Conservation (phyloP, 1,139 yeast genomes). For the Yamadazyma membranifaciens region DNA sequence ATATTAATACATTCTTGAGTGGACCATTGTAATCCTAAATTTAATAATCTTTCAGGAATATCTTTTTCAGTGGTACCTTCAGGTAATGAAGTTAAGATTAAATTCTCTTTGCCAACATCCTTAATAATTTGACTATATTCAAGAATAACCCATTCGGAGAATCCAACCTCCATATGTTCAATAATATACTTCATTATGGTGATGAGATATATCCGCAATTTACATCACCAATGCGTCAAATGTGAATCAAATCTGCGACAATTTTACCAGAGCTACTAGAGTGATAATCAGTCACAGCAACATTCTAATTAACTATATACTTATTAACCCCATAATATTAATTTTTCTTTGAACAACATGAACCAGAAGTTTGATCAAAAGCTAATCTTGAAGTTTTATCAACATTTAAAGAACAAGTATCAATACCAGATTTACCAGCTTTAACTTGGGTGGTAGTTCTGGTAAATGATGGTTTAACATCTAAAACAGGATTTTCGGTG, state of each 20-base stretch:
- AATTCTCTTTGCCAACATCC: constrained; percentile 77
- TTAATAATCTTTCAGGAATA: constrained; percentile 60
- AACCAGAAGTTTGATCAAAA: constrained; percentile 21
- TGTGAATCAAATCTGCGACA: too few relatives aligned
- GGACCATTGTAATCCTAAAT: constrained; percentile 80
- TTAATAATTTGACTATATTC: constrained; percentile 81
- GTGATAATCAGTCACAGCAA: background rate
- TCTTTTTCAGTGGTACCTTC: constrained; percentile 55
- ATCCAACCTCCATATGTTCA: constrained; percentile 97
- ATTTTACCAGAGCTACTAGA: background rate
- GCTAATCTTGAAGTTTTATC: constrained; percentile 45
- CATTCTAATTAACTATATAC: background rate
- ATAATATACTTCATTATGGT: constrained; percentile 76
- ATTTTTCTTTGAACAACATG: constrained; percentile 9
- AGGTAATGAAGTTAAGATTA: constrained; percentile 78
- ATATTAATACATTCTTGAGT: constrained; percentile 62
- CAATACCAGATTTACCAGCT: constrained; percentile 31
- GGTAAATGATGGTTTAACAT: constrained; percentile 68
- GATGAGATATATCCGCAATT: background rate
- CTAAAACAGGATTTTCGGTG: constrained; percentile 72
- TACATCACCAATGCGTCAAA: constrained; percentile 1
- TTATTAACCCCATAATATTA: background rate
- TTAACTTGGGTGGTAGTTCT: constrained; percentile 62
- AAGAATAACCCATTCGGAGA: constrained; percentile 91
- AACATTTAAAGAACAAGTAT: constrained; percentile 35